Evolutionary conservation across 2,329 filamentous ascomycete species (phyloP).

Genomic region (Eutypella sp.): DNA sequence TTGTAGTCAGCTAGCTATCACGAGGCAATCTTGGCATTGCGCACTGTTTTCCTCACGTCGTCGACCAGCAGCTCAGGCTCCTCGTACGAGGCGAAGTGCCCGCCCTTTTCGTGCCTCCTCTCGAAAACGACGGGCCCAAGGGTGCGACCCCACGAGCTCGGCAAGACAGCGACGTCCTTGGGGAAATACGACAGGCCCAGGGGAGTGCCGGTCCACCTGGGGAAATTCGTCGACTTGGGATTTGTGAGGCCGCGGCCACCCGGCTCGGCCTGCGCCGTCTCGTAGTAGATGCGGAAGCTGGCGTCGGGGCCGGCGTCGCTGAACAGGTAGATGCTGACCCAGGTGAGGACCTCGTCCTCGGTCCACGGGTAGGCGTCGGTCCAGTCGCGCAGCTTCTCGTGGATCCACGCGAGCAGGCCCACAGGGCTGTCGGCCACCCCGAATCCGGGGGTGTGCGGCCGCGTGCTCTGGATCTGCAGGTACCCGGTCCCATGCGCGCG

Average conservation of each 20-base stretch:
- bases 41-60: constrained; percentile 42
- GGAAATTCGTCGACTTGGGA: background rate
- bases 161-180: constrained; percentile 42
- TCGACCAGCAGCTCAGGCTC: constrained; percentile 37
- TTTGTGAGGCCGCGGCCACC: background rate
- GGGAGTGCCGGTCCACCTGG: constrained; percentile 5
- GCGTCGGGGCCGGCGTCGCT: constrained; percentile 61
- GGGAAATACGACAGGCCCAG: constrained; percentile 46
- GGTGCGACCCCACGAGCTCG: constrained; percentile 44
- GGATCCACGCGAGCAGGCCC: constrained; percentile 69
- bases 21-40: no score
- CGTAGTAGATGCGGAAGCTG: constrained; percentile 66
- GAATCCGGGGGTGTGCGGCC: constrained; percentile 68
- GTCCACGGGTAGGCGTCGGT: constrained; percentile 68
- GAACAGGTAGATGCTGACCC: constrained; percentile 71
- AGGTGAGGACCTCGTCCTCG: constrained; percentile 70
- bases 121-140: constrained; percentile 48
- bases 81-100: constrained; percentile 49
- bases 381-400: constrained; percentile 76
- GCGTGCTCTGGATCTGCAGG: constrained; percentile 53
- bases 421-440: constrained; percentile 64
- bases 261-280: constrained; percentile 39
- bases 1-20: no score
- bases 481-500: constrained; percentile 50
- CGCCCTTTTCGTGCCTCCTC: constrained; percentile 33